Conservation (phyloP, 768 basidiomycete genomes). For the Tephrocybe sp. region DNA sequence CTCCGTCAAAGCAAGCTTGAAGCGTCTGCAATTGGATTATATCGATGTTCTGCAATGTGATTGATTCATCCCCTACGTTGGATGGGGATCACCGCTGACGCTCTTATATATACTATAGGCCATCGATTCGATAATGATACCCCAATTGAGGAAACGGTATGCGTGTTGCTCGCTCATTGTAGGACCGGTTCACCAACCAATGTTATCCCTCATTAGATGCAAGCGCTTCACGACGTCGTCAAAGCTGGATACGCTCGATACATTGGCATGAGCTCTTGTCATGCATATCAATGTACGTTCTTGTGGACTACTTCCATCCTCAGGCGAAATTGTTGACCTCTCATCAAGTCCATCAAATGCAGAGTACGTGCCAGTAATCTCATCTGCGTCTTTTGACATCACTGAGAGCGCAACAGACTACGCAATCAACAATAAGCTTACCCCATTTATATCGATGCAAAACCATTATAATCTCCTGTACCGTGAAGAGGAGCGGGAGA, state of each 20-base stretch:
- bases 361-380: slow-evolving; percentile 33
- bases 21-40: too few relatives aligned
- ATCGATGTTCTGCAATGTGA: too few relatives aligned
- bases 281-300: slow-evolving; percentile 54
- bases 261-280: too few relatives aligned
- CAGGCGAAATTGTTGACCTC: background rate
- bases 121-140: slow-evolving; percentile 57
- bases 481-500: slow-evolving; percentile 67
- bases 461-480: slow-evolving; percentile 63
- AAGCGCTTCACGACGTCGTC: too few relatives aligned
- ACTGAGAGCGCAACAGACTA: slow-evolving; percentile 39
- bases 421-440: slow-evolving; percentile 54
- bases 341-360: slow-evolving; percentile 49
- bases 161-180: background rate
- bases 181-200: background rate
- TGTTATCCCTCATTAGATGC: slow-evolving; percentile 42
- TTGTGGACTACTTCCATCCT: background rate
- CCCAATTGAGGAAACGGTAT: slow-evolving; percentile 56
- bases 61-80: too few relatives aligned
- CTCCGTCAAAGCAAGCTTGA: too few relatives aligned
- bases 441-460: too few relatives aligned
- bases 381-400: background rate
- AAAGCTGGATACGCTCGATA: too few relatives aligned
- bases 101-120: too few relatives aligned
- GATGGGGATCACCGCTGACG: too few relatives aligned